Evolutionary conservation across 176 grass and related monocot genomes (phyloP), one percentile per base, ranked within the genome.

Genomic region (Saccharum officinarum): DNA sequence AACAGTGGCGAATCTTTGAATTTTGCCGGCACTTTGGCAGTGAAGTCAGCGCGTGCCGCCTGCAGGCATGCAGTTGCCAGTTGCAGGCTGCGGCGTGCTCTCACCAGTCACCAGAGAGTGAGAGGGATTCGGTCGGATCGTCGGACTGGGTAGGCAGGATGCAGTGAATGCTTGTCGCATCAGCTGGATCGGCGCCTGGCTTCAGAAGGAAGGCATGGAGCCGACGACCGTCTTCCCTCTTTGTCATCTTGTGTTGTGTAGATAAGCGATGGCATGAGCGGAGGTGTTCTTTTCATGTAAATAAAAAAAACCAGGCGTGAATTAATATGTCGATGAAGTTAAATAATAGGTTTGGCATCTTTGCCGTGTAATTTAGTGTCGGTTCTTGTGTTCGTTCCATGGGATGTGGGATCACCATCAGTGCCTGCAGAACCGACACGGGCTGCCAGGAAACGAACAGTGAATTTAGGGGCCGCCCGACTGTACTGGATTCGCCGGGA

Each of bases 31-130:
- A 9, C 17, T 8, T 37, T 8, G 34, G 13, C 7, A 17, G 36
- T 6, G 38, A 30, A 80, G 77, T 85, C 82, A 40, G 82, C 77
- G 69, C 75, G 55, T 67, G 64, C 44, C 25, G 62, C 14, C 45
- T 25, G 30, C 55, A 11, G 18, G 17, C 18, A 11, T 61, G 57
- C 57, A 25, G 57, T n/a, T n/a, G 55, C 55, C 17, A 61, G 22
- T 10, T 5, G 31, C 44, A 30, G 22, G 22, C 11, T 7, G 23
- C 37, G 11, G 62, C 86, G 74, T 72, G 86, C 40, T 71, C 39
- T 6, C 6, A 8, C 33, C 33, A 33, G 3, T 33, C 33, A 10
- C 16, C 34, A 57, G 22, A n/a, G n/a, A 5, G 69, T 22, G 33
- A n/a, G 70, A 46, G 40, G n/a, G 64, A 67, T 10, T n/a, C n/a